Evolutionary conservation across 2,329 filamentous ascomycete genomes (phyloP).

Genomic region (Amauroascus verrucosus): DNA sequence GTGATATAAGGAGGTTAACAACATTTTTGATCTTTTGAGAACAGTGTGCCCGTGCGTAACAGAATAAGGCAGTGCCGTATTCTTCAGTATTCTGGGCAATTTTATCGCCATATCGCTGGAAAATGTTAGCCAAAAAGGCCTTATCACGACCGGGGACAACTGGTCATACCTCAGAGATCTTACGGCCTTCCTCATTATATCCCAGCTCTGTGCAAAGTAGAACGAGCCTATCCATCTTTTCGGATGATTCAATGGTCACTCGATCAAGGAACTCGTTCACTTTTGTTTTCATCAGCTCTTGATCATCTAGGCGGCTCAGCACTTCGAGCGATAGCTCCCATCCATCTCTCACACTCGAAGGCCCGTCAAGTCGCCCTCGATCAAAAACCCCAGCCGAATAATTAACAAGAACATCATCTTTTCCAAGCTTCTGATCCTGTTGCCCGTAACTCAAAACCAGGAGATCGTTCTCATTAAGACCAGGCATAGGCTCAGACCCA

Average conservation of each 20-base stretch:
- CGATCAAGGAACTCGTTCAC: constrained; percentile 64
- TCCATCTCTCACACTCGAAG: constrained; percentile 49
- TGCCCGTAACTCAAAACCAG: constrained; percentile 66
- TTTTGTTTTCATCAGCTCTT: constrained; percentile 58
- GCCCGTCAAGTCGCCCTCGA: constrained; percentile 27
- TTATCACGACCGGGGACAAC: background rate
- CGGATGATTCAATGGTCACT: constrained; percentile 59
- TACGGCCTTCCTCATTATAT: constrained; percentile 66
- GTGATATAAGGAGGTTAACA: constrained; percentile 74
- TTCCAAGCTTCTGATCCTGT: constrained; percentile 54
- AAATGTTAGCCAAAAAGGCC: constrained; percentile 1
- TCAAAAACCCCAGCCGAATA: constrained; percentile 59
- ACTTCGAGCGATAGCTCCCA: constrained; percentile 86
- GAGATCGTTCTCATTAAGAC: constrained; percentile 72
- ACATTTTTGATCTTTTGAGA: constrained; percentile 71
- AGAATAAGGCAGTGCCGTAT: constrained; percentile 79
- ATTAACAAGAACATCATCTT: constrained; percentile 65
- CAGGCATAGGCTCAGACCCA: constrained; percentile 49
- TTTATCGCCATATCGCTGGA: constrained; percentile 69
- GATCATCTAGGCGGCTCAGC: constrained; percentile 68
- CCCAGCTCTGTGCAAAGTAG: constrained; percentile 65
- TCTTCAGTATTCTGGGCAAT: constrained; percentile 61
- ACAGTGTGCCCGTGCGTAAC: constrained; percentile 78
- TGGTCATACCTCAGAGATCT: constrained; percentile 64
- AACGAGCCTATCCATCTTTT: constrained; percentile 72